Conservation (phyloP, 2,329 filamentous ascomycete species). For the Calonectria henricotiae region DNA sequence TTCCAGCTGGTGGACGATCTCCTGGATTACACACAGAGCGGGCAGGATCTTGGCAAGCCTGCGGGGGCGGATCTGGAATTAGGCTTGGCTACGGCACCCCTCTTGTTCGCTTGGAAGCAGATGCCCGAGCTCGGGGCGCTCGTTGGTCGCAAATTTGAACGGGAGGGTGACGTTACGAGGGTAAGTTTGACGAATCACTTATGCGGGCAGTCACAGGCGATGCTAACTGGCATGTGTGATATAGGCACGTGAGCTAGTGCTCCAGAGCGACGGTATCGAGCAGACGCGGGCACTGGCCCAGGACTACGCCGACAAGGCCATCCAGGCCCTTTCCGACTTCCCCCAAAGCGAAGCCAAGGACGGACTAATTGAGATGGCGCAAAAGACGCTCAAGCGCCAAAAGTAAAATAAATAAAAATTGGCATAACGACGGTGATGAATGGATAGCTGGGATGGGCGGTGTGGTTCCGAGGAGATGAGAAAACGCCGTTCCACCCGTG, state of each 20-base stretch:
- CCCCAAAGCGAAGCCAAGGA: constrained; percentile 96
- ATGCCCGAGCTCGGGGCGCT: constrained; percentile 87
- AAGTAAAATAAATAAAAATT: constrained; percentile 72
- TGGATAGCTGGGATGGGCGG: constrained; percentile 25
- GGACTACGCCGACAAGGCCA: constrained; percentile 91
- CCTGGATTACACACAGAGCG: constrained; percentile 94
- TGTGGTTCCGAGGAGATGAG: constrained; percentile 14
- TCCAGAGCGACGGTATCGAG: constrained; percentile 88
- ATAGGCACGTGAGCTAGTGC: constrained; percentile 89
- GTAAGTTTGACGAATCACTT: constrained; percentile 68
- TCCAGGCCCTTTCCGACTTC: constrained; percentile 86
- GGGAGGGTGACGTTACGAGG: constrained; percentile 86
- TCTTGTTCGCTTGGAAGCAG: constrained; percentile 96
- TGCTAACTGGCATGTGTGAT: constrained; percentile 45
- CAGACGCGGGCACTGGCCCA: constrained; percentile 93
- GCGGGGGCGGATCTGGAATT: constrained; percentile 95
- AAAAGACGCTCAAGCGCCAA: constrained; percentile 89
- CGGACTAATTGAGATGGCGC: constrained; percentile 93
- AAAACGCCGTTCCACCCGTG: constrained; percentile 25
- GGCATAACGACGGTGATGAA: constrained; percentile 5
- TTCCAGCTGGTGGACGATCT: constrained; percentile 99
- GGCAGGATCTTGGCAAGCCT: constrained; percentile 91
- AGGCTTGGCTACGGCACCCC: constrained; percentile 91
- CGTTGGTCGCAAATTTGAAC: constrained; percentile 91
- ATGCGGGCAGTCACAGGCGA: constrained; percentile 30